Evolutionary conservation across 805 yeast species (phyloP), one percentile per base, ranked within the genome.

Genomic region (Hanseniaspora clermontiae): DNA sequence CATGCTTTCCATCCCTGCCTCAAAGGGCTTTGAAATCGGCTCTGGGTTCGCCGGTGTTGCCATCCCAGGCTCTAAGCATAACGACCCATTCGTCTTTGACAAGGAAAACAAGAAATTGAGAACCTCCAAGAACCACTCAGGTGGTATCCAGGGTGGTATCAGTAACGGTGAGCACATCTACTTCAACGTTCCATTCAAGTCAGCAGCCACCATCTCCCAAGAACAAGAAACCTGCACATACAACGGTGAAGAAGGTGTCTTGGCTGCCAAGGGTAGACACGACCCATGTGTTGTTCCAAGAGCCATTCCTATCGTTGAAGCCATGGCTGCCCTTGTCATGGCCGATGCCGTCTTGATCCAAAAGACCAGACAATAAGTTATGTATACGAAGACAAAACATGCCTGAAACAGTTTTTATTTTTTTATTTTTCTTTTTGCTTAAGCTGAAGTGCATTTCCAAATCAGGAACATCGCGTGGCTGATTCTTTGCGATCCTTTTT

Each of bases 221-320:
- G 93, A 85, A 65, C 98, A 93, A 75, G 72, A 76, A 43, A 93
- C 98, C 17, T 80, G 88, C 31, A 79, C 93, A 49, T 93, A 90
- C 72, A 90, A 86, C 29, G 98, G 98, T 64, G 77, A 78, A 62
- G 81, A 74, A 51, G 98, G 98, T 66, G 80, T 83, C 10, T 76
- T 93, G 59, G 95, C 93, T 54, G 96, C 98, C 38, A 83, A 91
- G 69, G 98, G 98, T 57, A 86, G 98, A 77, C 98, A 93, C 66
- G 98, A 93, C 69, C 98, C 98, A 37, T 87, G 90, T 65, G 98
- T 93, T 56, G 95, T 95, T 20, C 98, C 98, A 62, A 82, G 98
- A 70, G 98, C 98, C 42, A 88, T 93, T 59, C 97, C 98, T 53
- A 93, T 93, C 65, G 97, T 93, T 34, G 98, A 93, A 74, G 87